Evolutionary conservation across 441 rosid genomes (phyloP), one percentile per base, ranked within the genome.

Genomic region (Croton setiger): DNA sequence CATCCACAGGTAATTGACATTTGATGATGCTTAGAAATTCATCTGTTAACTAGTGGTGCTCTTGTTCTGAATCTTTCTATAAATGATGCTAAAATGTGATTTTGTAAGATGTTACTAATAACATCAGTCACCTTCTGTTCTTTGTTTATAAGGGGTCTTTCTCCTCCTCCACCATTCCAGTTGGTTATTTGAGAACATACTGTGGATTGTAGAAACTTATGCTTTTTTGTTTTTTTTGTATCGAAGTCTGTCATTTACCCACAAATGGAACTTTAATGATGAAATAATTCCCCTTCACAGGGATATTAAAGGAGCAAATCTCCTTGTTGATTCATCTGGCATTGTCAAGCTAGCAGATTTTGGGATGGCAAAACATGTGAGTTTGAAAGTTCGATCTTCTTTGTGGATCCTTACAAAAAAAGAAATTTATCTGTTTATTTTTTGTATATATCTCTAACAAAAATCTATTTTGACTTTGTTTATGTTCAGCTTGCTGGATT

Each of bases 261-360:
- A 39, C 23, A 17, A 9, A 36, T 11, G 4, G 36, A 10, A 72
- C 39, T 36, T 57, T 53, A 52, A 44, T 14, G 68, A 35, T 64
- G 27, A 52, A 20, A 57, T 63, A 67, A 71, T 67, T 76, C 33
- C 63, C 49, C 60, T 73, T 44, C 77, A 12, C 74, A 89, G 95
- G 86, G 95, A 87, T 76, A 89, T 89, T 44, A 89, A 89, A 82
- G 92, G 92, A 69, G 92, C 89, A 67, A 89, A 89, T 80, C 78
- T 89, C 77, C 90, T 89, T 56, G 95, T 89, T 68, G 83, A 89
- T 68, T 74, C 85, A 58, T 78, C 71, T 6, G 91, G 92, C 7
- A 69, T 72, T 21, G 89, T 87, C 61, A 87, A 87, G 78, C 83
- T 87, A 61, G 89, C 89, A 41, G 89, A 87, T 76, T 87, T 87